Conservation (phyloP, 192 early-diverging fungal genomes). For the Coemansia sp. region DNA sequence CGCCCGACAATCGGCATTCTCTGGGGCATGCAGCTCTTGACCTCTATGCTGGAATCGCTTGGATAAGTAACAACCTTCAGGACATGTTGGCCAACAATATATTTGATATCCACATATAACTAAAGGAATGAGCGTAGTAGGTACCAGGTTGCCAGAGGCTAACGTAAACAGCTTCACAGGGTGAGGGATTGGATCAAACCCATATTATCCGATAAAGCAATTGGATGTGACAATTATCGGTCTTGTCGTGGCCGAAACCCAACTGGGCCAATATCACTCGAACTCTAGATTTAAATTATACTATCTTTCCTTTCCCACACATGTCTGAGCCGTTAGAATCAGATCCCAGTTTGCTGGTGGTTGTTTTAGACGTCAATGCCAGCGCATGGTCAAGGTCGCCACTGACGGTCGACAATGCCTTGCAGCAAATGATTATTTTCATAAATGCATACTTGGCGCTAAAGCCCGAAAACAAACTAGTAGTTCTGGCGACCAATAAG, state of each 20-base stretch:
- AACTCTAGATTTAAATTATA: not conserved
- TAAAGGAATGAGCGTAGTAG: not conserved
- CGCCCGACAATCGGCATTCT: not conserved
- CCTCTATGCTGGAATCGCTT: not conserved
- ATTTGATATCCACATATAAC: not conserved
- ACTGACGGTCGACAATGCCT: constrained; percentile 65
- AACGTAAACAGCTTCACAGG: not conserved
- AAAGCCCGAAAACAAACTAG: constrained; percentile 86
- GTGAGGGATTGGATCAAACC: not conserved
- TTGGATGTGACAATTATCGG: not conserved
- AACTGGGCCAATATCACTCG: not conserved
- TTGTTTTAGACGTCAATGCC: constrained; percentile 84
- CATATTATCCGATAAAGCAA: not conserved
- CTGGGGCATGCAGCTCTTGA: not conserved
- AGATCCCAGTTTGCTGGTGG: constrained; percentile 77
- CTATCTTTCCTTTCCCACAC: not conserved
- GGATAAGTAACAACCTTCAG: too few species aligned
- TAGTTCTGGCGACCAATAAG: constrained; percentile 68
- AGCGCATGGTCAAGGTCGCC: constrained; percentile 69
- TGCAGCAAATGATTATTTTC: constrained; percentile 82
- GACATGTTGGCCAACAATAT: not conserved
- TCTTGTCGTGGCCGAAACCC: not conserved
- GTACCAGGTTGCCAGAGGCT: not conserved
- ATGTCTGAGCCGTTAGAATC: constrained; percentile 55
- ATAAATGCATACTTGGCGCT: constrained; percentile 93